Base-by-base conservation (phyloP, 2,329 filamentous ascomycete genomes). In the Tolypocladium guangdongense region DNA sequence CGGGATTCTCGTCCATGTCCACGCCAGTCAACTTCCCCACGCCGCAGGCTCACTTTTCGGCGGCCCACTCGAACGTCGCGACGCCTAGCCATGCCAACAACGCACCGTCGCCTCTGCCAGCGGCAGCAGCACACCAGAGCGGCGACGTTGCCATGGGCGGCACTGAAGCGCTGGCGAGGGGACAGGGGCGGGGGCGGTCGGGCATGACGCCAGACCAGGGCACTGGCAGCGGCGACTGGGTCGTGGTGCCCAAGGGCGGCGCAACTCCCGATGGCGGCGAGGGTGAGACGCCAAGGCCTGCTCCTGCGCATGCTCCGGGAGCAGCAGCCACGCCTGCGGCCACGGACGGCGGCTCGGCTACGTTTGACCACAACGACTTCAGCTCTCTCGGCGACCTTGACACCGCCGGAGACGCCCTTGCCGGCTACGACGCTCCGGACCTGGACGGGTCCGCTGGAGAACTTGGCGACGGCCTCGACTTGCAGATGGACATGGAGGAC, bases 401-500 rank as follows among this genome's bases (percentile, higher is more conserved):
- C 66, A 83, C 84, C 27, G 86, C 85, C 0, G 86, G 84, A 16
- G 85, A 89, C 63, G 86, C 84, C 4, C 71, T 90, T 37, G 83
- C 83, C 2, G 80, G 80, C 39, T 89, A 86, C 63, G 82, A 80
- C 43, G 78, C 79, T 18, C 78, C 81, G 16, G 75, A 80, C 50
- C 66, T 76, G 33, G 74, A 75, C 41, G 67, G 64, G 4, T 66
- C 62, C 1, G 70, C 66, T 2, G 74, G 71, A 4, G 76, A 74
- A 33, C 67, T 80, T 5, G 79, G 74, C 24, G 79, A 81, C 43
- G 81, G 78, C 10, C 67, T 80, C n/a, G 78, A 80, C 64, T 67
- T 84, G 51, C 76, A 79, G 60, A 78, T 84, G 72, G 86, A 85
- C 57, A 79, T 90, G 74, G 86, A 89, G 48, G 86, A 90, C 63